These are phyloP conservation scores for Ilex asprella DNA, from an alignment of 257 asterid species.

Conservation along the genomic window DNA sequence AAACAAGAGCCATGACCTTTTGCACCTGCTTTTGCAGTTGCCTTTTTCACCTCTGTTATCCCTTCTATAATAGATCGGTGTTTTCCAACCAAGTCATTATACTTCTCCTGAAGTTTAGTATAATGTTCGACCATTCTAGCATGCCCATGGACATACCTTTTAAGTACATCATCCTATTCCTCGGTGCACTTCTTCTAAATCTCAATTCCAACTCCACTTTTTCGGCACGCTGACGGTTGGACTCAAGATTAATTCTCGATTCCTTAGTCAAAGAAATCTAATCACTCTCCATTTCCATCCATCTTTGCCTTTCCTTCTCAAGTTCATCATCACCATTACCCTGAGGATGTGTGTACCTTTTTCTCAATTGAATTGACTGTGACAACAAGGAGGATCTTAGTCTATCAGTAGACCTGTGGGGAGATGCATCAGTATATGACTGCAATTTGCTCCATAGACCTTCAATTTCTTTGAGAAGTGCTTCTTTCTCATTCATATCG, in stretches of 20 bases:
- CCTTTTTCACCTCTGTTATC: constrained; percentile 75
- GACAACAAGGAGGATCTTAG: constrained; percentile 74
- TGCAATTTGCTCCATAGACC: constrained; percentile 47
- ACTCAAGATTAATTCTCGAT: constrained; percentile 74
- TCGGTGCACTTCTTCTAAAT: constrained; percentile 63
- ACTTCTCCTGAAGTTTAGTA: constrained; percentile 74
- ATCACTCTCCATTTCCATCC: constrained; percentile 97
- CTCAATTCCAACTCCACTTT: constrained; percentile 62
- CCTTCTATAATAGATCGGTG: constrained; percentile 72
- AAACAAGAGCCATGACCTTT: constrained; percentile 80
- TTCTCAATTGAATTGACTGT: constrained; percentile 74
- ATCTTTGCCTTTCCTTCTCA: constrained; percentile 74
- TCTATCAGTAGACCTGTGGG: constrained; percentile 57
- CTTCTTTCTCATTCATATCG: constrained; percentile 50
- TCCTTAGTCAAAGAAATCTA: constrained; percentile 96
- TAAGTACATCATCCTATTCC: constrained; percentile 81
- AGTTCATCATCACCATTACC: constrained; percentile 54
- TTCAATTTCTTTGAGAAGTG: constrained; percentile 70
- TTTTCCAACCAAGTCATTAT: constrained; percentile 58
- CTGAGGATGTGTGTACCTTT: constrained; percentile 39
- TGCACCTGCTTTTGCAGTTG: constrained; percentile 86
- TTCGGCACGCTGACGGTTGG: constrained; percentile 71
- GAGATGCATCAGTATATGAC: constrained; percentile 37
- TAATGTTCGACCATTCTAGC: constrained; percentile 95
- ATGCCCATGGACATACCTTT: constrained; percentile 66